These are phyloP conservation scores for Termitomyces titanicus DNA, from an alignment of 768 basidiomycete species.

Conservation along the genomic window DNA sequence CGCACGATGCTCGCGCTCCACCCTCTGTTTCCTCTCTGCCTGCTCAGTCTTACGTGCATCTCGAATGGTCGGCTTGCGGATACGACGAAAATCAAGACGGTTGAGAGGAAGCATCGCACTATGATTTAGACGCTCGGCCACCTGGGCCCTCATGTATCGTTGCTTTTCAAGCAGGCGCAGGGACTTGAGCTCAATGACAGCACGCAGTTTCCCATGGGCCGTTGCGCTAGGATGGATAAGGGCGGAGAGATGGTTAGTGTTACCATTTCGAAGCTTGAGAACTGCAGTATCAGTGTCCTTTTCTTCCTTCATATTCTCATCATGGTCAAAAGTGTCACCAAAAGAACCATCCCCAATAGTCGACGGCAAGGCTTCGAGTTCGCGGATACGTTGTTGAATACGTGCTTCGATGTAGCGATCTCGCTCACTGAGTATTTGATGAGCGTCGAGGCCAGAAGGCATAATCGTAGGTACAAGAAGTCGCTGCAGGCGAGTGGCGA, in stretches of 20 bases:
- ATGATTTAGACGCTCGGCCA: constrained; percentile 85
- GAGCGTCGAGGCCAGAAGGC: constrained; percentile 90
- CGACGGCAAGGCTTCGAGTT: constrained; percentile 76
- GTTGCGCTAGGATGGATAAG: constrained; percentile 56
- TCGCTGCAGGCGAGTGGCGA: constrained; percentile 72
- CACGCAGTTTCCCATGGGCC: constrained; percentile 80
- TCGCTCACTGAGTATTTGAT: constrained; percentile 87
- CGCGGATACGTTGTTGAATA: constrained; percentile 82
- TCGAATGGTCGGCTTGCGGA: constrained; percentile 80
- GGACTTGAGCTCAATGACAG: constrained; percentile 90
- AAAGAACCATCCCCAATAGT: constrained; percentile 78
- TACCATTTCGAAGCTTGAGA: constrained; percentile 22
- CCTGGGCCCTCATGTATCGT: constrained; percentile 75
- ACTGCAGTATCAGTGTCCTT: constrained; percentile 35
- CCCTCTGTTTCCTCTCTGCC: constrained; percentile 86
- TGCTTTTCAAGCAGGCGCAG: constrained; percentile 90
- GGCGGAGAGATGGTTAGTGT: constrained; percentile 23
- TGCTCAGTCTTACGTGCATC: constrained; percentile 89
- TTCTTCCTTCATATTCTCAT: constrained; percentile 38
- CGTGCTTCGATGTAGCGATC: constrained; percentile 89
- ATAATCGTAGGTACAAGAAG: constrained; percentile 86
- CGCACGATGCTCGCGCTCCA: constrained; percentile 88
- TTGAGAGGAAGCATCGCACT: constrained; percentile 88
- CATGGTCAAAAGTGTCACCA: constrained; percentile 39
- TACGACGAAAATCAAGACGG: constrained; percentile 85